Evolutionary conservation across 768 basidiomycete species (phyloP).

Genomic region (Neoboletus magnificus): DNA sequence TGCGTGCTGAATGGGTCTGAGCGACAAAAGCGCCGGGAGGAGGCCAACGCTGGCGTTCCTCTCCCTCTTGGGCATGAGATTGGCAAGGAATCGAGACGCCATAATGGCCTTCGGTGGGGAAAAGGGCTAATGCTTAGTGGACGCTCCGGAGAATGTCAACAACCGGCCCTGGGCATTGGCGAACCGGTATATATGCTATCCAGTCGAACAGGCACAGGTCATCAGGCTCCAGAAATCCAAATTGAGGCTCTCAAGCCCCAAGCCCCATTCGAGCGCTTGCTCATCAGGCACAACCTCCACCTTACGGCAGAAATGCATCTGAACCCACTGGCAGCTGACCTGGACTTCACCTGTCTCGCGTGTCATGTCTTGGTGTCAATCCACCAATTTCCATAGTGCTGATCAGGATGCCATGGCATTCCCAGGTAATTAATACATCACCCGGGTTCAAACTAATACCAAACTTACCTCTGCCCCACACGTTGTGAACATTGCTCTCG

Average conservation of each 20-base stretch:
- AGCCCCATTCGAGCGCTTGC: conserved; percentile 1
- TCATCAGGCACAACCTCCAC: conserved; percentile 14
- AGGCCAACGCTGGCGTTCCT: conserved; percentile 34
- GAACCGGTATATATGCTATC: conserved; percentile 5
- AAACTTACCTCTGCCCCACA: neutral
- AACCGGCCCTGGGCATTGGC: neutral
- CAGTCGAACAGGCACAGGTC: conserved; percentile 3
- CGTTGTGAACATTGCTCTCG: neutral
- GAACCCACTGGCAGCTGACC: conserved; percentile 3
- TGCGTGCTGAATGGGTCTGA: conserved; percentile 55
- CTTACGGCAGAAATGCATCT: conserved; percentile 16
- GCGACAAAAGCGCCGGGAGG: conserved; percentile 38
- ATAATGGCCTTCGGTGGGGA: conserved; percentile 2
- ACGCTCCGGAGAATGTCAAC: neutral
- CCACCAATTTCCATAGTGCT: neutral
- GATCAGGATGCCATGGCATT: neutral
- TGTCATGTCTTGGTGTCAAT: neutral
- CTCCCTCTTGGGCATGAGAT: conserved; percentile 50
- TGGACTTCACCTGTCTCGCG: neutral
- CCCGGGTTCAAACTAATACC: neutral
- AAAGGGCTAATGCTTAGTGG: neutral
- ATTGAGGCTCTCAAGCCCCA: conserved; percentile 4
- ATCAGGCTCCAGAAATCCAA: conserved; percentile 5
- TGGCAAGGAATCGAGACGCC: conserved; percentile 39
- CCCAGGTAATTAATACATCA: neutral